These are phyloP conservation scores for Serendipita sp. DNA, from an alignment of 768 basidiomycete species.

Conservation along the genomic window DNA sequence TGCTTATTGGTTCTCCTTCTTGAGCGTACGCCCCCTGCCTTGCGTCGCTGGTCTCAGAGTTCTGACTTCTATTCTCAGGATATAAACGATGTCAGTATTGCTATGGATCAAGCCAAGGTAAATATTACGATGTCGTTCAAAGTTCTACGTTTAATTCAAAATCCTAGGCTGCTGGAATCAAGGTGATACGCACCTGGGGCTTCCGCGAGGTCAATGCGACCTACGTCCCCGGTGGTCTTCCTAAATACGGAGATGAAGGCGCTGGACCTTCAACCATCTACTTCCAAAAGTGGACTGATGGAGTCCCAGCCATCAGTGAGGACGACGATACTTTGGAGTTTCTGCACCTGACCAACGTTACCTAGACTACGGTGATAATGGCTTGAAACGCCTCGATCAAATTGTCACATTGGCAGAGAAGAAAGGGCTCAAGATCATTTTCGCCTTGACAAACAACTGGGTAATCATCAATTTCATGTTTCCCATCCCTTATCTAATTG, in stretches of 20 bases:
- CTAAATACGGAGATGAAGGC: constrained; percentile 10
- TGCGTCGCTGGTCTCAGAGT: no score
- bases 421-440: constrained; percentile 12
- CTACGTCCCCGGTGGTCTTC: constrained; percentile 8
- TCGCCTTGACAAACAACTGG: constrained; percentile 14
- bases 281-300: constrained; percentile 10
- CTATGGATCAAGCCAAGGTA: constrained; percentile 12
- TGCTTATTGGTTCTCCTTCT: constrained; percentile 11
- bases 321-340: not conserved
- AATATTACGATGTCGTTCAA: not conserved
- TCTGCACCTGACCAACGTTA: not conserved
- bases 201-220: constrained; percentile 12
- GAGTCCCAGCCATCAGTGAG: constrained; percentile 11
- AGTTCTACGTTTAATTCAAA: not conserved
- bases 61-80: not conserved
- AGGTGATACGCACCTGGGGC: constrained; percentile 12
- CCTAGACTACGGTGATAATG: constrained; percentile 10
- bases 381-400: constrained; percentile 11
- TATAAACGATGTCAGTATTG: constrained; percentile 9
- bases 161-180: not conserved
- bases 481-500: not conserved
- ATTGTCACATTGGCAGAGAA: constrained; percentile 11
- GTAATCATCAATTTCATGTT: not conserved
- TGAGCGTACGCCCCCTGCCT: not conserved
- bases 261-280: constrained; percentile 10